Base-by-base conservation (phyloP, 2,329 filamentous ascomycete genomes). In the Penicillium sp. region DNA sequence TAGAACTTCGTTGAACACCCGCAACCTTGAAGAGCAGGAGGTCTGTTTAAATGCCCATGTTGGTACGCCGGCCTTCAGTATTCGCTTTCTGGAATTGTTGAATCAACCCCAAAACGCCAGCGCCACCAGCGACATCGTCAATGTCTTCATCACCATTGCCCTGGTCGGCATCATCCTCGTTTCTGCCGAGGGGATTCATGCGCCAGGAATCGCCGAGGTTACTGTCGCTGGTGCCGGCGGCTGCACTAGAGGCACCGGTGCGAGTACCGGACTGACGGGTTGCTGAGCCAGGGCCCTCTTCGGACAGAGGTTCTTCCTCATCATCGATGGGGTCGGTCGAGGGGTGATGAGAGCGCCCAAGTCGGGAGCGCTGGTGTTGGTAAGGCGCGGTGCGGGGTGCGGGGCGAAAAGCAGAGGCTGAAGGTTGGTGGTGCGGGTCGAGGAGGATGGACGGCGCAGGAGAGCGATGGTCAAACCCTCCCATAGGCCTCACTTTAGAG, bases 51-150 rank as follows among this genome's bases (percentile, higher is more conserved):
- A 72, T 65, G 8, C 67, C 67, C 46, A 69, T 62, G 3, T 62
- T 57, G n/a, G 63, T 63, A 10, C 68, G 64, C 39, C 70, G 62
- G n/a, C 67, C 67, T 41, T 71, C 68, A 37, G 67, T 66, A 40
- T 67, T 69, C 31, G 80, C 81, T 67, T 80, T 82, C 54, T 83
- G 81, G 60, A 86, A 86, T 61, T 87, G 82, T 63, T 84, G 80
- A 49, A 87, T 74, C 57, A 87, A 66, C 8, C 83, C 83, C 50
- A 87, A 66, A 4, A 87, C 83, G 2, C 83, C 83, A 2, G 75
- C 77, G 4, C 77, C 76, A 0, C 71, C 72, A 25, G 67, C 68
- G 27, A 75, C 65, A 8, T 67, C 71, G 14, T 77, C 73, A 7
- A 77, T 74, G 43, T 75, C 73, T 27, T 76, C 75, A 8, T 69